Conservation (phyloP, 257 asterid species). For the Nicotiana sylvestris region DNA sequence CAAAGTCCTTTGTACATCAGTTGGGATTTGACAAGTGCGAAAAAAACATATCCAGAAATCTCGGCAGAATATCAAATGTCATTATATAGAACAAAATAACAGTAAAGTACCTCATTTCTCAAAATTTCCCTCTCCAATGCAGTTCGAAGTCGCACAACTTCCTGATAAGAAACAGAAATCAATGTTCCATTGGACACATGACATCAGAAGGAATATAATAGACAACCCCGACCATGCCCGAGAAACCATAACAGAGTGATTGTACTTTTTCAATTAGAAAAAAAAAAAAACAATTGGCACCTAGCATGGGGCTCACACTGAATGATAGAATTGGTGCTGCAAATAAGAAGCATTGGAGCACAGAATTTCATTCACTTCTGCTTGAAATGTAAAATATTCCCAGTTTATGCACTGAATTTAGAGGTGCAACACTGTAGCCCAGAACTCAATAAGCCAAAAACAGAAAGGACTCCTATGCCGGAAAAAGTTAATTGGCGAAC, state of each 20-base stretch:
- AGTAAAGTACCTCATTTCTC: constrained; percentile 62
- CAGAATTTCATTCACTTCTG: not conserved
- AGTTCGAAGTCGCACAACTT: constrained; percentile 71
- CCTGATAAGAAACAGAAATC: constrained; percentile 43
- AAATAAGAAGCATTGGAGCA: not conserved
- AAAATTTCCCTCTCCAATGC: constrained; percentile 59
- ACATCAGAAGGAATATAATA: constrained; percentile 6
- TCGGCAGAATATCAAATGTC: not conserved
- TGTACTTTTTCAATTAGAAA: too few relatives aligned
- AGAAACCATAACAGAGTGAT: constrained; percentile 5
- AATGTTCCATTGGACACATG: not conserved
- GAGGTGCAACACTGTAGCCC: not conserved
- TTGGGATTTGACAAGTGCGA: not conserved
- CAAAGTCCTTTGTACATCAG: not conserved
- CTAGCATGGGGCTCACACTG: too few relatives aligned
- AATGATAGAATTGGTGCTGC: not conserved
- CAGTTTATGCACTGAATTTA: not conserved
- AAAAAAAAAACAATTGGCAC: too few relatives aligned
- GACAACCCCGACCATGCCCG: not conserved
- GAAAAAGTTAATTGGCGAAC: not conserved
- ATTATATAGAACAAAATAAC: not conserved
- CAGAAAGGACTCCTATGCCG: not conserved
- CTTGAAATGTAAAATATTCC: too few relatives aligned
- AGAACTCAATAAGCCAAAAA: not conserved
- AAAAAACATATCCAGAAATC: not conserved